Evolutionary conservation across 2,329 filamentous ascomycete genomes (phyloP).

Genomic region (Endoconidiophora polonica): DNA sequence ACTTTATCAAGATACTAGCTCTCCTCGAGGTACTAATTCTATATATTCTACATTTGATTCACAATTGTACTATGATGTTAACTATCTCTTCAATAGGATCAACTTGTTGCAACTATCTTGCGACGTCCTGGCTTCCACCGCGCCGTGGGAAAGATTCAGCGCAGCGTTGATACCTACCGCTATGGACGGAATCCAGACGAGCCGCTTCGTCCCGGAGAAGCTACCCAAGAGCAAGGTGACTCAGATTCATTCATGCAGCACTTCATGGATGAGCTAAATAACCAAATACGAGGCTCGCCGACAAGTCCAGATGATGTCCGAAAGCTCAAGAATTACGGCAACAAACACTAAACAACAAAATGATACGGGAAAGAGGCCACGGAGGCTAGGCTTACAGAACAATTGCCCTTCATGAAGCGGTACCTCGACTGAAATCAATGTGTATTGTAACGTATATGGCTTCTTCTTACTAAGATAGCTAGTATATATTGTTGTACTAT

Average conservation of each 20-base stretch:
- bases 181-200: slow-evolving; percentile 34
- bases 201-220: slow-evolving; percentile 34
- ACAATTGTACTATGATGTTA: background rate
- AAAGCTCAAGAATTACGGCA: background rate
- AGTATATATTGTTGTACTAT: too few species aligned
- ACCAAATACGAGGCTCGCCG: slow-evolving; percentile 22
- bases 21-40: background rate
- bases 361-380: background rate
- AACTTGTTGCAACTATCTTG: slow-evolving; percentile 22
- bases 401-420: too few species aligned
- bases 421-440: too few species aligned
- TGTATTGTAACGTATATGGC: too few species aligned
- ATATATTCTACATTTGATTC: background rate
- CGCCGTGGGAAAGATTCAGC: slow-evolving; percentile 35
- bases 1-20: background rate
- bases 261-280: slow-evolving; percentile 34
- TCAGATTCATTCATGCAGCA: slow-evolving; percentile 26
- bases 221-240: slow-evolving; percentile 23
- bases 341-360: too few species aligned
- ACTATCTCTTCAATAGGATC: slow-evolving; percentile 18
- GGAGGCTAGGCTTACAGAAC: background rate
- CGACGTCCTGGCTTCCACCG: slow-evolving; percentile 34
- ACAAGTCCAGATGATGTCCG: background rate
- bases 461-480: too few species aligned
- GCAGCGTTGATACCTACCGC: slow-evolving; percentile 29